phyloP scores from a whole-genome alignment of 192 early-diverging fungal species.

The Backusella macrospora region DNA sequence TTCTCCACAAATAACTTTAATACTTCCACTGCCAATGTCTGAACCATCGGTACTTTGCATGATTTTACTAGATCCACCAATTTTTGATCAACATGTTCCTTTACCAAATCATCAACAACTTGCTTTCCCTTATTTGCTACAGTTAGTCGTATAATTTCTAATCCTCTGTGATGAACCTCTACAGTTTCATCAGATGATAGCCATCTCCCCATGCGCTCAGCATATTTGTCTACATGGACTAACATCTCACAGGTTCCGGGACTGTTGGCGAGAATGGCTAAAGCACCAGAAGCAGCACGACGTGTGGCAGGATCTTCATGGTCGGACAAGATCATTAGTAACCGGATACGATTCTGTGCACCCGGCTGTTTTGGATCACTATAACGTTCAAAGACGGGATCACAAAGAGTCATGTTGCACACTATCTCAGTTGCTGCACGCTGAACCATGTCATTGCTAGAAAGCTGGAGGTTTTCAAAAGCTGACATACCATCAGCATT shows the following conservation, averaged over 20 bases:
- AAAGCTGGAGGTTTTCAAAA: constrained; percentile 81
- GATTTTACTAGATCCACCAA: constrained; percentile 53
- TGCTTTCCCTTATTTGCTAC: constrained; percentile 49
- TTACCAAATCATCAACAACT: constrained; percentile 49
- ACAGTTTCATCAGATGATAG: constrained; percentile 50
- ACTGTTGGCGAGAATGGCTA: constrained; percentile 78
- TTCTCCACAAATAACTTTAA: constrained; percentile 54
- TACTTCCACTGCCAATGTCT: constrained; percentile 57
- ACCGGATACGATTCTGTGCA: constrained; percentile 62
- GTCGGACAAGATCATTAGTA: constrained; percentile 85
- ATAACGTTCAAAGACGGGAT: constrained; percentile 79
- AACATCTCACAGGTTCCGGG: constrained; percentile 61
- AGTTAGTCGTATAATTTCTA: constrained; percentile 74
- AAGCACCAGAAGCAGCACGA: constrained; percentile 81
- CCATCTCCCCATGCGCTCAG: constrained; percentile 56
- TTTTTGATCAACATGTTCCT: constrained; percentile 46
- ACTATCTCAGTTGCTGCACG: constrained; percentile 89
- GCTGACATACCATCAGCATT: constrained; percentile 63
- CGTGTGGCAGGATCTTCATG: constrained; percentile 84
- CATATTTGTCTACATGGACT: constrained; percentile 54
- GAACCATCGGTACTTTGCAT: constrained; percentile 50
- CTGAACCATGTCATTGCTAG: constrained; percentile 76
- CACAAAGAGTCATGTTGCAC: constrained; percentile 92
- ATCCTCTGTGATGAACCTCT: constrained; percentile 73
- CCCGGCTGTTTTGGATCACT: constrained; percentile 48